These are phyloP conservation scores for Cytospora chrysosperma DNA, from an alignment of 2,329 filamentous ascomycete species.

Conservation along the genomic window DNA sequence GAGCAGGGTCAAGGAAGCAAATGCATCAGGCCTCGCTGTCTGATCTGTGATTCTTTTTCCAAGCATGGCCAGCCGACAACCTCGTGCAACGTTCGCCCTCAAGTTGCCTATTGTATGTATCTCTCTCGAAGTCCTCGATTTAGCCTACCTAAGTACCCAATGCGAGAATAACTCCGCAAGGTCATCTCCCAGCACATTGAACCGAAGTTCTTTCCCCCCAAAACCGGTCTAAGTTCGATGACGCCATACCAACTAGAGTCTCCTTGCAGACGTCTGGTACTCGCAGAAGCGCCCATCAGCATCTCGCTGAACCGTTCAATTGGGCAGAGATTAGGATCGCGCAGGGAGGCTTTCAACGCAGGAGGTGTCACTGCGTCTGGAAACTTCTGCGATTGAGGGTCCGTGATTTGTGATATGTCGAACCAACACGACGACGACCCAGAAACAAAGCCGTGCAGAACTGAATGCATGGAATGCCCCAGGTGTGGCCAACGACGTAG, in stretches of 20 bases:
- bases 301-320: slow-evolving; percentile 8
- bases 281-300: slow-evolving; percentile 9
- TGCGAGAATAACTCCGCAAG: background rate
- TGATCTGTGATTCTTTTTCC: background rate
- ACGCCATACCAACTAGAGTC: slow-evolving; percentile 18
- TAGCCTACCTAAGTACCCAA: background rate
- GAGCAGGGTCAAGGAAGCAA: too few species aligned
- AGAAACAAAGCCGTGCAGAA: background rate
- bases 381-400: background rate
- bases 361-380: background rate
- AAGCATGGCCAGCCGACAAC: background rate
- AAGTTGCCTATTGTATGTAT: background rate
- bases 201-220: background rate
- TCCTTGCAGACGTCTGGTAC: background rate
- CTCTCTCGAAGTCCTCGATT: background rate
- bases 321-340: slow-evolving; percentile 10
- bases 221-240: slow-evolving; percentile 15
- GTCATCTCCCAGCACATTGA: background rate
- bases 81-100: background rate
- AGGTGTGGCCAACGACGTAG: background rate
- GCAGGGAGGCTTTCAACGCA: background rate
- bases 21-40: too few species aligned
- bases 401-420: background rate
- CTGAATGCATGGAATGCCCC: background rate
- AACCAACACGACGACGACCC: background rate